A percentile compares a stretch with the other conserved stretches of the same genome.
phyloP scores from a whole-genome alignment of 352 stramenopile genomes.

The Phytophthora pseudosyringae region DNA sequence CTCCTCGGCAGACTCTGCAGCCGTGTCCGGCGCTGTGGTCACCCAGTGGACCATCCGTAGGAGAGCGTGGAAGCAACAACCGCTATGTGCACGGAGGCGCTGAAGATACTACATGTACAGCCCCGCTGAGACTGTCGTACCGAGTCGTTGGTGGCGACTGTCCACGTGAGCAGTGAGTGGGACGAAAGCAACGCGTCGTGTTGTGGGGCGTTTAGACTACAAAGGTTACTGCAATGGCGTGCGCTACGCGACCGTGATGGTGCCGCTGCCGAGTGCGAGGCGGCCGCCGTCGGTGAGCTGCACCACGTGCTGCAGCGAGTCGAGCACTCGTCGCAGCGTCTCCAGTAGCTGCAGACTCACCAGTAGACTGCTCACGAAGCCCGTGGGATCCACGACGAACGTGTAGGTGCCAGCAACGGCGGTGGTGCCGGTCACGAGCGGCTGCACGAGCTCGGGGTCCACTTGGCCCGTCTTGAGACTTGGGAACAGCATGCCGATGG shows the following conservation, averaged over 20 bases:
- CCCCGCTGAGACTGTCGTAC: too few species aligned
- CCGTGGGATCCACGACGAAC: conserved; percentile 36
- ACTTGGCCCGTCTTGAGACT: conserved; percentile 32
- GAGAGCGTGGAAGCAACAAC: too few species aligned
- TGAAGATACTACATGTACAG: too few species aligned
- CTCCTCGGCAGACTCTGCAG: too few species aligned
- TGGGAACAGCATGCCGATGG: conserved; percentile 35
- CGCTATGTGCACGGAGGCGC: too few species aligned
- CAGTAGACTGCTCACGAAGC: conserved; percentile 31
- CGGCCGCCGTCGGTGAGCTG: neutral
- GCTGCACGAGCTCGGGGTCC: conserved; percentile 17
- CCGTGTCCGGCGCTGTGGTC: too few species aligned
- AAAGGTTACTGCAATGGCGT: too few species aligned
- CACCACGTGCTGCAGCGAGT: conserved; percentile 28
- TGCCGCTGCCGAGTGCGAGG: too few species aligned
- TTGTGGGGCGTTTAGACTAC: neutral
- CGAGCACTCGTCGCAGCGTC: conserved; percentile 35
- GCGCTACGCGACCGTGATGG: too few species aligned
- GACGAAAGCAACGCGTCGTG: neutral
- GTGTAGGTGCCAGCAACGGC: conserved; percentile 31
- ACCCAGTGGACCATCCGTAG: too few species aligned
- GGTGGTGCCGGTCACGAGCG: conserved; percentile 29
- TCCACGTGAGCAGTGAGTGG: too few species aligned
- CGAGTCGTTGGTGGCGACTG: too few species aligned
- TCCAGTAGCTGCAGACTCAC: conserved; percentile 40